Base-by-base conservation (phyloP, 495 filamentous ascomycete genomes). In the Talaromyces proteolyticus region DNA sequence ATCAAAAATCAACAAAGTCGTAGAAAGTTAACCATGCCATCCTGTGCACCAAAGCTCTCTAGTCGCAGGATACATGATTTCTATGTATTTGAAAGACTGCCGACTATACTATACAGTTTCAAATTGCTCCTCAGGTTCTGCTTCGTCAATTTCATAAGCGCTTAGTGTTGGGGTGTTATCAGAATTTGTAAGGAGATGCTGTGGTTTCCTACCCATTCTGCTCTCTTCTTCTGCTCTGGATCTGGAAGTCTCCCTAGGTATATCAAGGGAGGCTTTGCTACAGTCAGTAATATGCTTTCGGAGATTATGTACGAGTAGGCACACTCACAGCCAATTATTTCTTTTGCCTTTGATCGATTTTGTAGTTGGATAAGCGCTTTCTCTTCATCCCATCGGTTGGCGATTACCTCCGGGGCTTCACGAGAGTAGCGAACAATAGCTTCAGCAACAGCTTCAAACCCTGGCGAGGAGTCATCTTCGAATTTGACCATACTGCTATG, bases 401-500 rank as follows among this genome's bases (percentile, higher is more conserved):
- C 52, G 49, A 91, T 80, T 10, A 73, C 70, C 1, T 67, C 54
- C 1, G 80, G 79, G 1, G 82, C 81, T 41, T 82, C 75, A 3
- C 71, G 62, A 1, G 81, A 78, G 72, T 88, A 95, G 17, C 86
- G 77, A 36, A 80, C 73, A 11, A 95, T 68, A 0, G 84, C 84
- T 25, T 84, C 86, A 1, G 83, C 81, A 12, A 95, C 75, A 16
- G 84, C 82, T 39, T 82, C 76, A 55, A 84, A 95, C 1, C 89
- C 89, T 0, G 89, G 84, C 0, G 88, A 75, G 49, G 73, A 79
- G 18, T 80, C 77, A 54, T 79, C 81, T 24, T 86, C 84, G 53
- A 93, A 95, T 58, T 89, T 93, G 72, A 84, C 90, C 87, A 95
- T 93, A 29, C 80, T 75, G n/a, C 84, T 86, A 61, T 95, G 89